These are phyloP conservation scores for Penicillium verrucosum DNA, from an alignment of 2,329 filamentous ascomycete species.

Conservation along the genomic window DNA sequence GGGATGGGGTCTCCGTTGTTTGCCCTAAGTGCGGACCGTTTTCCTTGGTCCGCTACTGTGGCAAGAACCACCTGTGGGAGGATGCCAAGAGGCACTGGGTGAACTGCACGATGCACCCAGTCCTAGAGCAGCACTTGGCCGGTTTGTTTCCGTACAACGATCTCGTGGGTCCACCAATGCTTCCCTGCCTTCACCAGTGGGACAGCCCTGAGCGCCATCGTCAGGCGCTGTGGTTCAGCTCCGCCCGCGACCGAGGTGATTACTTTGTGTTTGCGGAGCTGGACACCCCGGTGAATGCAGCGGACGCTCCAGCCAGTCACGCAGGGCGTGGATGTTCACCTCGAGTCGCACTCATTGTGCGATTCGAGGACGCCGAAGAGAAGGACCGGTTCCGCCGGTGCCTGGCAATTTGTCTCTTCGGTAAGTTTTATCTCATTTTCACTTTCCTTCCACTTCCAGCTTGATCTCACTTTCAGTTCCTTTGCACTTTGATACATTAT, in stretches of 20 bases:
- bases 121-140: constrained; percentile 21
- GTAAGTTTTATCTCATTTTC: constrained; percentile 17
- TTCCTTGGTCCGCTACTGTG: constrained; percentile 40
- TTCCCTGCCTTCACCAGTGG: constrained; percentile 28
- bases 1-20: constrained; percentile 33
- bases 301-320: constrained; percentile 11
- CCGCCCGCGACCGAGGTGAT: constrained; percentile 25
- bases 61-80: constrained; percentile 33
- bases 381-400: constrained; percentile 37
- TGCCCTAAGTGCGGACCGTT: constrained; percentile 42
- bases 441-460: not conserved
- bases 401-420: constrained; percentile 32
- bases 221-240: constrained; percentile 33
- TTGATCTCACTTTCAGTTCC: not conserved
- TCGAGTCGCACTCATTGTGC: constrained; percentile 19
- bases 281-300: constrained; percentile 10
- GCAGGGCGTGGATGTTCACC: constrained; percentile 24
- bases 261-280: constrained; percentile 39
- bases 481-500: not conserved
- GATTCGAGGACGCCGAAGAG: constrained; percentile 23
- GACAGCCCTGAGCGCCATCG: constrained; percentile 38
- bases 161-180: constrained; percentile 22
- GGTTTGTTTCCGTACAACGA: constrained; percentile 22
- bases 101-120: constrained; percentile 20
- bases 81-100: constrained; percentile 39